phyloP scores from a whole-genome alignment of 768 basidiomycete species.

The Russula earlei region DNA sequence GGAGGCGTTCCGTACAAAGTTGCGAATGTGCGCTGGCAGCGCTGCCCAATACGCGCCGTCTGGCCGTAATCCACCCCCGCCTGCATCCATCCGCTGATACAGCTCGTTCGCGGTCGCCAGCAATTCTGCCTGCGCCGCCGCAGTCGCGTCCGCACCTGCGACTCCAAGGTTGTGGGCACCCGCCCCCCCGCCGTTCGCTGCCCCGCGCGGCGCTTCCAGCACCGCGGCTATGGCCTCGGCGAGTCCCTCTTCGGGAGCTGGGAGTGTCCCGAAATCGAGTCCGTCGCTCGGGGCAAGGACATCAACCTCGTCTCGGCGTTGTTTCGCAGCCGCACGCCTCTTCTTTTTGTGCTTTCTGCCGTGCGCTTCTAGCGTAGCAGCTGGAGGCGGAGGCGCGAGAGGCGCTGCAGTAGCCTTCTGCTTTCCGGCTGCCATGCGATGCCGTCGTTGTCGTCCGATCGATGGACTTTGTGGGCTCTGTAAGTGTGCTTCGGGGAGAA shows the following conservation, averaged over 20 bases:
- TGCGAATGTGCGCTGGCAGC: constrained; percentile 57
- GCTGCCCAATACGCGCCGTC: constrained; percentile 65
- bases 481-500: not conserved
- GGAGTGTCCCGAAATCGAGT: constrained; percentile 15
- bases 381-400: not conserved
- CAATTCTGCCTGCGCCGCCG: constrained; percentile 31
- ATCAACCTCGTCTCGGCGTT: constrained; percentile 11
- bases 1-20: constrained; percentile 45
- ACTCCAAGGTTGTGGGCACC: not conserved
- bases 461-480: not conserved
- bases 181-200: not conserved
- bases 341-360: constrained; percentile 13
- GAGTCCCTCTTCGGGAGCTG: constrained; percentile 16
- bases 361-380: not conserved
- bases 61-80: constrained; percentile 25
- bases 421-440: constrained; percentile 13
- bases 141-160: constrained; percentile 12
- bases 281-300: constrained; percentile 9
- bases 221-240: constrained; percentile 20
- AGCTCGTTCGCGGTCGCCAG: constrained; percentile 42
- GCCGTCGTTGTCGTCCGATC: not conserved
- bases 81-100: constrained; percentile 28
- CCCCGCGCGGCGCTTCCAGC: constrained; percentile 10
- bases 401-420: constrained; percentile 5
- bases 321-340: constrained; percentile 5